Evolutionary conservation across 1,139 yeast species (phyloP).

Genomic region (Taphrina confusa): DNA sequence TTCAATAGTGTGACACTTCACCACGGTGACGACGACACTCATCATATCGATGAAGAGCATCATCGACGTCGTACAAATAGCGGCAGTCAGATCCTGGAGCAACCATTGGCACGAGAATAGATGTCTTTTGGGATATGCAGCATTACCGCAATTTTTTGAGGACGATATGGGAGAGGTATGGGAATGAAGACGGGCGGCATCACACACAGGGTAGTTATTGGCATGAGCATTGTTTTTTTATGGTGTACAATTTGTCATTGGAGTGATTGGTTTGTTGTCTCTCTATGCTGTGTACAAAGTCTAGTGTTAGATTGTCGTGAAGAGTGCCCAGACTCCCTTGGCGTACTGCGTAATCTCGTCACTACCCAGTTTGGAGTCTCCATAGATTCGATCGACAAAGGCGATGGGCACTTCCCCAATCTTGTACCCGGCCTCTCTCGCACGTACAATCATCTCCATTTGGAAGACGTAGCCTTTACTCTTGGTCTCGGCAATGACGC

Average conservation of each 20-base stretch:
- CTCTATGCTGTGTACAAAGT: too few relatives aligned
- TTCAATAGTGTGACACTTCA: constrained; percentile 88
- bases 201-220: neutral
- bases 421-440: constrained; percentile 66
- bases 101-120: constrained; percentile 2
- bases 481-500: constrained; percentile 67
- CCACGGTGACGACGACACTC: constrained; percentile 49
- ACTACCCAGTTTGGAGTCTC: constrained; percentile 79
- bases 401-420: constrained; percentile 81
- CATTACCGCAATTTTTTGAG: neutral
- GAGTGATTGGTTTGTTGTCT: too few relatives aligned
- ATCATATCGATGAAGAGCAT: constrained; percentile 29
- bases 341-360: constrained; percentile 52
- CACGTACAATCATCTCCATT: constrained; percentile 85
- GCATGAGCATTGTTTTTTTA: neutral
- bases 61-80: constrained; percentile 27
- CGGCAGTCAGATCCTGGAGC: constrained; percentile 11
- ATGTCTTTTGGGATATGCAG: neutral
- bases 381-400: constrained; percentile 77
- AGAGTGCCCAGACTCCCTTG: constrained; percentile 34
- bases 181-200: neutral
- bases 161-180: neutral
- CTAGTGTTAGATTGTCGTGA: constrained; percentile 10
- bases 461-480: constrained; percentile 84
- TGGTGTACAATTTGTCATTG: too few relatives aligned